Conservation (phyloP, 1,284 basidiomycete genomes). For the Austroboletus novae-zelandiae region DNA sequence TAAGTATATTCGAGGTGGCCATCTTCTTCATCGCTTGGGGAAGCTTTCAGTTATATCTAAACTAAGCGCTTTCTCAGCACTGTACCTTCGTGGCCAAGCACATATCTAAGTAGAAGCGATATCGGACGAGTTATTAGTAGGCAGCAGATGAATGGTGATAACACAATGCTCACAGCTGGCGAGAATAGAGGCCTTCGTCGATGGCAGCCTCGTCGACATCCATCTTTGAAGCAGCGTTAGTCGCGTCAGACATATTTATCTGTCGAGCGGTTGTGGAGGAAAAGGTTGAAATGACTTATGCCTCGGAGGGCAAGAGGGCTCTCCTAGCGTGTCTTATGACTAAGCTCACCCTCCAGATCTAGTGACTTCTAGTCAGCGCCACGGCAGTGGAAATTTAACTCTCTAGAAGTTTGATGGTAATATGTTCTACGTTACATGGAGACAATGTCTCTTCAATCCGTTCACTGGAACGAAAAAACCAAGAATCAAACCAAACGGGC, state of each 20-base stretch:
- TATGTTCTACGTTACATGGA: no score
- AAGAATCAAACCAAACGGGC: no score
- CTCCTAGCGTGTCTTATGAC: constrained; percentile 18
- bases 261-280: constrained; percentile 3
- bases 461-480: no score
- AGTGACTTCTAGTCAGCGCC: not conserved
- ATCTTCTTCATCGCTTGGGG: constrained; percentile 95
- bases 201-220: constrained; percentile 82
- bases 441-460: no score
- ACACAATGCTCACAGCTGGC: constrained; percentile 77
- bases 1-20: constrained; percentile 94
- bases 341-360: constrained; percentile 20
- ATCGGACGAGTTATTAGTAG: constrained; percentile 17
- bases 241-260: constrained; percentile 48
- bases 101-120: constrained; percentile 64
- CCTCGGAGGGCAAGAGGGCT: not conserved
- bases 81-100: constrained; percentile 92
- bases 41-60: constrained; percentile 5
- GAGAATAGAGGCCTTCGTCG: constrained; percentile 92
- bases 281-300: constrained; percentile 4
- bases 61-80: not conserved
- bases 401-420: no score
- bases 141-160: constrained; percentile 13
- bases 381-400: not conserved
- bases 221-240: constrained; percentile 60